phyloP scores from a whole-genome alignment of 768 basidiomycete genomes.

The Suillus brevipes region DNA sequence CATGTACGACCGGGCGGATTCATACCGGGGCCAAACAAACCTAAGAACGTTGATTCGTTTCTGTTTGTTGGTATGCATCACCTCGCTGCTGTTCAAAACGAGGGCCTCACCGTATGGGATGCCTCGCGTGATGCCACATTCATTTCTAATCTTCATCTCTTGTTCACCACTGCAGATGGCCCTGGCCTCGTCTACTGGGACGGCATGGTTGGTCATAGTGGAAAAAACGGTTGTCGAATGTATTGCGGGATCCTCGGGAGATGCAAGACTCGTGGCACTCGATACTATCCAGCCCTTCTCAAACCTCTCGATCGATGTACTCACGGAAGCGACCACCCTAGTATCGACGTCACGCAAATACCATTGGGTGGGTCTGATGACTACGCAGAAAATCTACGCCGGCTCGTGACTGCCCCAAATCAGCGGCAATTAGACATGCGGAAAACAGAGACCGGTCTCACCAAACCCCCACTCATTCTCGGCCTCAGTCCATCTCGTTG shows the following conservation, averaged over 20 bases:
- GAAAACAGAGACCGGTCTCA: conserved; percentile 37
- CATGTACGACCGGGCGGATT: conserved; percentile 16
- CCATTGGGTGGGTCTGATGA: conserved; percentile 5
- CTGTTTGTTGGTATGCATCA: conserved; percentile 32
- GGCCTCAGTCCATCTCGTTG: conserved; percentile 24
- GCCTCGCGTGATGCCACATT: conserved; percentile 16
- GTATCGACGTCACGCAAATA: conserved; percentile 21
- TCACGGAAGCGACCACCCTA: conserved; percentile 19
- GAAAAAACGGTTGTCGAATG: conserved; percentile 34
- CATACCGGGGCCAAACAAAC: conserved; percentile 33
- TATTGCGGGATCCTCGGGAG: conserved; percentile 30
- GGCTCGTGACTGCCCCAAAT: conserved; percentile 7
- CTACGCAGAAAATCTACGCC: neutral
- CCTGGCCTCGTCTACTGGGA: conserved; percentile 21
- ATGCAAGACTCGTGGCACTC: conserved; percentile 19
- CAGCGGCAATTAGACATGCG: conserved; percentile 24
- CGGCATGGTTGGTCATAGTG: conserved; percentile 33
- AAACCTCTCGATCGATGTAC: conserved; percentile 27
- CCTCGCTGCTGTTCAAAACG: conserved; percentile 25
- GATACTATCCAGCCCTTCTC: conserved; percentile 35
- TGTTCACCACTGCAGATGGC: conserved; percentile 22
- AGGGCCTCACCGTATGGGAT: conserved; percentile 36
- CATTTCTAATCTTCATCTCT: conserved; percentile 20
- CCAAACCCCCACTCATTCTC: conserved; percentile 36
- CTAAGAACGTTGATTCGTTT: conserved; percentile 33